These are phyloP conservation scores for Ogataea allantospora DNA, from an alignment of 805 yeast species.

Conservation along the genomic window DNA sequence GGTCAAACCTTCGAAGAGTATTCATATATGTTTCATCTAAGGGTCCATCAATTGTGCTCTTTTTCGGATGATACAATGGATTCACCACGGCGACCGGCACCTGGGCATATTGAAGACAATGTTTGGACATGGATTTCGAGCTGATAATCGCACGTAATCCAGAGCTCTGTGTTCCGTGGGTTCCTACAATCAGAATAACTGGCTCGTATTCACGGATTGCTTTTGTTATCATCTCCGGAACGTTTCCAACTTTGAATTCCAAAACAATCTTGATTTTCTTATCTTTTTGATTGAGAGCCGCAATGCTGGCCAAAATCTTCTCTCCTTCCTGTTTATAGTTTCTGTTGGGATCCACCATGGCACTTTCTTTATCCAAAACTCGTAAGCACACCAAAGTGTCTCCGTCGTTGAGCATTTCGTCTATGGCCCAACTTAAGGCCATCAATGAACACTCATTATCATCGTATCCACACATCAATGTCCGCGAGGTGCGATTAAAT, in stretches of 20 bases:
- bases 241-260: slow-evolving; percentile 45
- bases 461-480: slow-evolving; percentile 45
- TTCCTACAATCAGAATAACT: slow-evolving; percentile 43
- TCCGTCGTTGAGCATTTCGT: slow-evolving; percentile 42
- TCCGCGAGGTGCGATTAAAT: slow-evolving; percentile 38
- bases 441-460: slow-evolving; percentile 40
- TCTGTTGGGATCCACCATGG: slow-evolving; percentile 18
- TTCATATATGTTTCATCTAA: background rate
- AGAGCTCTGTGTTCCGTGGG: slow-evolving; percentile 36
- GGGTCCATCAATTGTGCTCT: background rate
- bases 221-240: slow-evolving; percentile 38
- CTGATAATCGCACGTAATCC: slow-evolving; percentile 38
- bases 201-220: slow-evolving; percentile 47
- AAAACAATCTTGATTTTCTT: slow-evolving; percentile 42
- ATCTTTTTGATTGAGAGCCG: slow-evolving; percentile 33
- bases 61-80: slow-evolving; percentile 28
- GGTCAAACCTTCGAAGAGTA: slow-evolving; percentile 4
- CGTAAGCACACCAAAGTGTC: slow-evolving; percentile 46
- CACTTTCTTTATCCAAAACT: slow-evolving; percentile 37
- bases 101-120: slow-evolving; percentile 44
- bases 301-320: slow-evolving; percentile 32
- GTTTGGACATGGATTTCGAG: slow-evolving; percentile 47
- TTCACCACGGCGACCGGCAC: slow-evolving; percentile 47
- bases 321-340: slow-evolving; percentile 37
- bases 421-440: slow-evolving; percentile 46